phyloP scores from a whole-genome alignment of 1,139 yeast species.

The Debaryomyces subglobosus region DNA sequence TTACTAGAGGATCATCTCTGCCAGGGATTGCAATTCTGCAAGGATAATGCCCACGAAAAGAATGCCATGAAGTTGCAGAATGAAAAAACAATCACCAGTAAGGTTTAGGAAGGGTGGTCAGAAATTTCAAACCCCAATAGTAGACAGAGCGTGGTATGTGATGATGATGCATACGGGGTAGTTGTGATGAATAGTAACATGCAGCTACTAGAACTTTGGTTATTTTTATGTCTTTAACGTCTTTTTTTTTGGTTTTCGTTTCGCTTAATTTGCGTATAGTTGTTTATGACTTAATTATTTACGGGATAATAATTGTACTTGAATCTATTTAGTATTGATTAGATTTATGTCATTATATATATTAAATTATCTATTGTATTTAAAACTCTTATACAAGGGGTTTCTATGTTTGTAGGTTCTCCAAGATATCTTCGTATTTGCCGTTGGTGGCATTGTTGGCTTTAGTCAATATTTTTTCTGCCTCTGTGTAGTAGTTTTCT shows the following conservation, averaged over 20 bases:
- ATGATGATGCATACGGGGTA: neutral
- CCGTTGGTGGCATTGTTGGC: constrained; percentile 82
- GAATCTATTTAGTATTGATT: constrained; percentile 2
- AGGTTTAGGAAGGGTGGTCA: constrained; percentile 20
- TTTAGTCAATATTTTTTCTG: constrained; percentile 60
- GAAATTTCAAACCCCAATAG: neutral
- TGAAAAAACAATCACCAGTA: constrained; percentile 45
- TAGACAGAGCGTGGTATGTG: neutral
- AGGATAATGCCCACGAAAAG: constrained; percentile 69
- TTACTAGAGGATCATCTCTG: constrained; percentile 85
- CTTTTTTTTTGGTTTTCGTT: neutral
- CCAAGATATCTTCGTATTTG: constrained; percentile 62
- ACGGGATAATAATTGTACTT: constrained; percentile 1
- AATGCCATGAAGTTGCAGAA: constrained; percentile 43
- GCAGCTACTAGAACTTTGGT: neutral
- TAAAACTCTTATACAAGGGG: neutral
- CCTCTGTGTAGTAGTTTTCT: constrained; percentile 62
- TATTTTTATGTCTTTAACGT: constrained; percentile 1
- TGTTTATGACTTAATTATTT: neutral
- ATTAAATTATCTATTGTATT: neutral
- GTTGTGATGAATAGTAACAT: neutral
- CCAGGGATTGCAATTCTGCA: constrained; percentile 75
- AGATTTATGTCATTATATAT: constrained; percentile 1
- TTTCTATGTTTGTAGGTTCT: constrained; percentile 31
- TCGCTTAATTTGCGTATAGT: neutral